phyloP scores from a whole-genome alignment of 768 basidiomycete genomes.

The Thelephora aurantiotincta region DNA sequence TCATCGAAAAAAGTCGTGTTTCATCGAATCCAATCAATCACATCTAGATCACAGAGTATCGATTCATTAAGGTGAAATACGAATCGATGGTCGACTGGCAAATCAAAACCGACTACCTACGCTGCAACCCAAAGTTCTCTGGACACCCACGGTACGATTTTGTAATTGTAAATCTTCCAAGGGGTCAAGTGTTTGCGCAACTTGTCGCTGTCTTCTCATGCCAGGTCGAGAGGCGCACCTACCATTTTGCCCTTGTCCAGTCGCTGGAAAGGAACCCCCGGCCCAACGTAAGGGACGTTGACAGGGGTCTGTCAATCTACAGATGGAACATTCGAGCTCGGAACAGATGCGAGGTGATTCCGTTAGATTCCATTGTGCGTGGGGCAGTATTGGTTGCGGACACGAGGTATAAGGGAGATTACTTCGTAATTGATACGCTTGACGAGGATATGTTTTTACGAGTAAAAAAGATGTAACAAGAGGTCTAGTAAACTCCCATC shows the following conservation, averaged over 20 bases:
- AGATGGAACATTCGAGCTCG: conserved; percentile 5
- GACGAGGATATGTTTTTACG: conserved; percentile 18
- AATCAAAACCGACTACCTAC: conserved; percentile 5
- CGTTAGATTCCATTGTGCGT: conserved; percentile 16
- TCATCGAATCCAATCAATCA: too few relatives aligned
- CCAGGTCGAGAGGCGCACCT: conserved; percentile 4
- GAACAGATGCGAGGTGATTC: conserved; percentile 11
- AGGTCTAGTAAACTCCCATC: too few relatives aligned
- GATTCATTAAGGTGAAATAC: conserved; percentile 8
- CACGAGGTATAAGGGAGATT: conserved; percentile 9
- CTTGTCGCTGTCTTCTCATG: conserved; percentile 14
- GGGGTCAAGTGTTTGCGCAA: conserved; percentile 10
- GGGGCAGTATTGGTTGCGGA: conserved; percentile 16
- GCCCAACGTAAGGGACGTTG: conserved; percentile 6
- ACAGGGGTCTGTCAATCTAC: conserved; percentile 13
- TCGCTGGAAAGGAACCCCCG: conserved; percentile 9
- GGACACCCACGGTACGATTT: conserved; percentile 9
- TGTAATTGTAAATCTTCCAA: conserved; percentile 13
- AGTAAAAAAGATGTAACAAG: conserved; percentile 5
- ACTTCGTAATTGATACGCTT: conserved; percentile 15
- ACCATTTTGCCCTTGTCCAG: conserved; percentile 12
- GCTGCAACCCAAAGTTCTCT: conserved; percentile 10
- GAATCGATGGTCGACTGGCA: conserved; percentile 11
- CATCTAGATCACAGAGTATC: conserved; percentile 8
- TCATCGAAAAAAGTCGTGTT: too few relatives aligned